Evolutionary conservation across 257 asterid genomes (phyloP), one percentile per base, ranked within the genome.

Genomic region (Coffea canephora): DNA sequence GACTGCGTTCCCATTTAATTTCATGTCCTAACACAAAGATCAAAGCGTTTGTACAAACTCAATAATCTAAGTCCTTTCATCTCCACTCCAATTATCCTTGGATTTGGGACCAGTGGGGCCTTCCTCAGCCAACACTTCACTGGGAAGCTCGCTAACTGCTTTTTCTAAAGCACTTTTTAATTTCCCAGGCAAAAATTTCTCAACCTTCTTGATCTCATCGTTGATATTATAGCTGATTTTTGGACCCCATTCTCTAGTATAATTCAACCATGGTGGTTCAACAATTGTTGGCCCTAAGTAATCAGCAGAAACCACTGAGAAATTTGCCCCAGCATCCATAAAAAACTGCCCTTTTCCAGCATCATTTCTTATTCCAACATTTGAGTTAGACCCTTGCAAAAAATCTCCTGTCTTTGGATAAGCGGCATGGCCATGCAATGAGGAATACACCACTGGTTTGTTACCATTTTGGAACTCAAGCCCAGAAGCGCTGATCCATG

Each of bases 41-140:
- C 6, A 27, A 13, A 31, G 36, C 5, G 14, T 1, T 11, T 10
- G 36, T 10, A 5, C 45, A 41, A 34, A 46, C 8, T 64, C 43
- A 73, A 71, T 11, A 16, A 6, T 14, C 27, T 76, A 57, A 59
- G 49, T 75, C 69, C 91, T 89, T 83, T 94, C 98, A 88, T 94
- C 98, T 66, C 94, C 94, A 82, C 18, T 18, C 98, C 97, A 94
- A 83, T 78, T 88, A 71, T 91, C 96, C 79, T 94, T 94, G 83
- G 86, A 88, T 85, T 91, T 94, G 8, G 98, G 98, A 14, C 98
- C 98, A 36, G 83, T 85, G 0, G 98, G 98, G 41, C 98, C 98
- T 69, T 92, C 95, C 50, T 94, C 94, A 68, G 97, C 98, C 77
- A 91, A 73, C 70, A 89, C 92, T 76, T 94, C 97, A 77, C 77